Evolutionary conservation across 495 filamentous ascomycete species (phyloP).

Genomic region (Lasiosphaeria ovina): DNA sequence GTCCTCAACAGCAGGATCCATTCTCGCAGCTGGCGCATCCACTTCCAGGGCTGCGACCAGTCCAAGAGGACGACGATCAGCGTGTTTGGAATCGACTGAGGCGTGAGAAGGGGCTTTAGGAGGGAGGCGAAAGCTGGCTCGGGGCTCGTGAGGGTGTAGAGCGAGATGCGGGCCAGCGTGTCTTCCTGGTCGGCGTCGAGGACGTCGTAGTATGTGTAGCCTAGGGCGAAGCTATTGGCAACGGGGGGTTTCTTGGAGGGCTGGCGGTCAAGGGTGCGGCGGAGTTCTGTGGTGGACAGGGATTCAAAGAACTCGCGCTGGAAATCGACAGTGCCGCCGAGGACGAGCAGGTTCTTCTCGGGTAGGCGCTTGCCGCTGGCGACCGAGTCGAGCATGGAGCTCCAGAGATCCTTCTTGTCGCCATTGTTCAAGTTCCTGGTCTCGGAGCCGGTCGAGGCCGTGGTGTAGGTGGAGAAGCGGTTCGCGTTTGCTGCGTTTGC

Average conservation of each 20-base stretch:
- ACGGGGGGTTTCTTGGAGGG: conserved; percentile 71
- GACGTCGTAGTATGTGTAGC: conserved; percentile 95
- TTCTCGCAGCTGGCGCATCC: conserved; percentile 81
- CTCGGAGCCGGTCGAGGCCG: conserved; percentile 42
- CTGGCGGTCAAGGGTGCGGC: conserved; percentile 55
- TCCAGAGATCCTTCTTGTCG: conserved; percentile 89
- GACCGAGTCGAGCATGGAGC: conserved; percentile 84
- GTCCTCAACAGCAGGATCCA: conserved; percentile 82
- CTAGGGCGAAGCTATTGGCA: conserved; percentile 89
- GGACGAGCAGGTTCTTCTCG: conserved; percentile 85
- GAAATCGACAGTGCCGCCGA: conserved; percentile 85
- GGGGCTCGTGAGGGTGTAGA: conserved; percentile 83
- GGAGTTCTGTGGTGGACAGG: conserved; percentile 62
- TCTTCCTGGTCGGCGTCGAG: conserved; percentile 95
- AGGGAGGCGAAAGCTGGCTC: conserved; percentile 80
- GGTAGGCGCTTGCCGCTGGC: conserved; percentile 87
- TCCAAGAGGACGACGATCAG: conserved; percentile 85
- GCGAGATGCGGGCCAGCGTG: conserved; percentile 84
- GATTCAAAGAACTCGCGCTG: conserved; percentile 89
- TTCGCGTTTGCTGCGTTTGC: conserved; percentile 39
- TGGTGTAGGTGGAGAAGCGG: conserved; percentile 54
- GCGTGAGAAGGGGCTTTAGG: conserved; percentile 79
- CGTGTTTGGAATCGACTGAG: conserved; percentile 81
- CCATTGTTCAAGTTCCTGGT: conserved; percentile 52
- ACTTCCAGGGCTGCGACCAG: conserved; percentile 90